phyloP scores from a whole-genome alignment of 495 filamentous ascomycete species.

The Aspergillus heteromorphus region DNA sequence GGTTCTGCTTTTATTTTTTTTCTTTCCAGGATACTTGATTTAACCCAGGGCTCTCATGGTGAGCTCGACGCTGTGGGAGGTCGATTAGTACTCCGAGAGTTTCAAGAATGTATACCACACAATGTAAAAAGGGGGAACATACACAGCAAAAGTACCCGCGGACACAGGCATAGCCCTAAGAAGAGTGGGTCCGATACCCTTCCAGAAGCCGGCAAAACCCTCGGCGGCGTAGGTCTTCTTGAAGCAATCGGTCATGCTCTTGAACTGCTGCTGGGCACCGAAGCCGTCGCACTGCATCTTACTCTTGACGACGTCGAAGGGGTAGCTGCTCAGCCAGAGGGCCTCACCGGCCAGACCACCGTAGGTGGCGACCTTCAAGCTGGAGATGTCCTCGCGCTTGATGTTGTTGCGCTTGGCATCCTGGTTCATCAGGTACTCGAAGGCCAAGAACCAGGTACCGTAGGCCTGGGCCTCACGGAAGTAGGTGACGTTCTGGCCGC shows the following conservation, averaged over 20 bases:
- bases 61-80: constrained; percentile 33
- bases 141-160: constrained; percentile 90
- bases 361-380: constrained; percentile 83
- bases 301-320: constrained; percentile 95
- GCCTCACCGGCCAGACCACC: constrained; percentile 91
- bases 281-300: constrained; percentile 99
- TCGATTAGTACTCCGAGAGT: background rate
- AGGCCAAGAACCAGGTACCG: constrained; percentile 89
- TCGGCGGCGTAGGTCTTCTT: constrained; percentile 71
- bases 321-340: constrained; percentile 88
- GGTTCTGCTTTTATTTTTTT: constrained; percentile 2
- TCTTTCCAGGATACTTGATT: background rate
- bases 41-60: constrained; percentile 44
- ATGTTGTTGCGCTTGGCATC: constrained; percentile 72
- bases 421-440: constrained; percentile 92
- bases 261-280: constrained; percentile 61
- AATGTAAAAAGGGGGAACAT: constrained; percentile 19
- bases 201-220: constrained; percentile 87
- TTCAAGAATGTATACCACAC: background rate
- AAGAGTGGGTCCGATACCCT: constrained; percentile 88
- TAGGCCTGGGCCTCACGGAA: constrained; percentile 91
- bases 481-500: constrained; percentile 80
- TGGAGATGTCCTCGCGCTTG: constrained; percentile 68
- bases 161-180: constrained; percentile 96
- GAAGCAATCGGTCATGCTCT: constrained; percentile 86